Evolutionary conservation across 164 flowering plant genomes (phyloP).

Genomic region (Sedum album): DNA sequence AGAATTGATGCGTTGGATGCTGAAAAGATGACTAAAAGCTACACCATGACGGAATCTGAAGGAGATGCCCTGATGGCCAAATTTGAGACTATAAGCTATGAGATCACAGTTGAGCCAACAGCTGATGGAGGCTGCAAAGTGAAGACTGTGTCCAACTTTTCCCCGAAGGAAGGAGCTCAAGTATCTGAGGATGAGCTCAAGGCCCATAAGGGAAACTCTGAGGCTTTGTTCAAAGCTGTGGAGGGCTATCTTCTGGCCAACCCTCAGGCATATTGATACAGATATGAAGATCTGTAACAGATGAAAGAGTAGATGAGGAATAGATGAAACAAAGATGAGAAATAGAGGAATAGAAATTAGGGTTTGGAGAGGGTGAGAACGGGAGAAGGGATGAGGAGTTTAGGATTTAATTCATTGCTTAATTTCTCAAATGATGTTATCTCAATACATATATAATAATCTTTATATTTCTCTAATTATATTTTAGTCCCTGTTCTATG

Average conservation of each 20-base stretch:
- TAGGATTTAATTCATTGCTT: no score
- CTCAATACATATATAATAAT: no score
- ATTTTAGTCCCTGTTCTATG: no score
- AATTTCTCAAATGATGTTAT: no score
- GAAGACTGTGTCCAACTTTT: background rate
- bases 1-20: background rate
- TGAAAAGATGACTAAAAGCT: background rate
- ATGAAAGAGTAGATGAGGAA: no score
- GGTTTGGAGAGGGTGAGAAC: no score
- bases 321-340: no score
- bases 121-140: slow-evolving; percentile 2
- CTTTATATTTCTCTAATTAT: no score
- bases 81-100: background rate
- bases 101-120: slow-evolving; percentile 1
- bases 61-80: background rate
- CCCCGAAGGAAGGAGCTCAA: background rate
- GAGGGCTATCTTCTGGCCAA: slow-evolving; percentile 6
- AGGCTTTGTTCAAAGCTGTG: slow-evolving; percentile 4
- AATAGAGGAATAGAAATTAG: no score
- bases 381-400: no score
- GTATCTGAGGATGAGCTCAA: slow-evolving; percentile 1
- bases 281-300: no score
- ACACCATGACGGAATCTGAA: background rate
- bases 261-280: slow-evolving; percentile 6
- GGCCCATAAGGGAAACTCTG: background rate